Conservation (phyloP, 495 filamentous ascomycete species). For the Xylaria sp. region DNA sequence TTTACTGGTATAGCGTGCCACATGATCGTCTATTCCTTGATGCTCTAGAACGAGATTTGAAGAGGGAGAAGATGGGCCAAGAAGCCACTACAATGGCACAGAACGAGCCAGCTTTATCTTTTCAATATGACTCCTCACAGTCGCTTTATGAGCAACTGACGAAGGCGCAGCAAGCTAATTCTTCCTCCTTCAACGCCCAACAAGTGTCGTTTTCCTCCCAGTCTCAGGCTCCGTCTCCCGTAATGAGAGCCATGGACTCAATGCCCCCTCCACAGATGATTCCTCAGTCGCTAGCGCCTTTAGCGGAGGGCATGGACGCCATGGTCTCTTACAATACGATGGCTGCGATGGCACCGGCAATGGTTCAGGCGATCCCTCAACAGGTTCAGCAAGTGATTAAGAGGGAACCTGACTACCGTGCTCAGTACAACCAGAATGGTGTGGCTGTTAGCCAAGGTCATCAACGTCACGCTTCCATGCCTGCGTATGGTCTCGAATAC, state of each 20-base stretch:
- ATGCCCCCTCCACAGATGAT: slow-evolving; percentile 74
- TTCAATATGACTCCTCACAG: slow-evolving; percentile 98
- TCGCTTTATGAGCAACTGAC: slow-evolving; percentile 99
- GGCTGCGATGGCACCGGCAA: slow-evolving; percentile 58
- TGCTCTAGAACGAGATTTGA: slow-evolving; percentile 94
- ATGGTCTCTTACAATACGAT: slow-evolving; percentile 78
- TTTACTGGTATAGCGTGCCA: slow-evolving; percentile 99
- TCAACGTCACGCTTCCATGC: slow-evolving; percentile 95
- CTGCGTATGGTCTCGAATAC: slow-evolving; percentile 91
- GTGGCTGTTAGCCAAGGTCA: slow-evolving; percentile 81
- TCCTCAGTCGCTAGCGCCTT: slow-evolving; percentile 82
- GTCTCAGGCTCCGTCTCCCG: slow-evolving; percentile 79
- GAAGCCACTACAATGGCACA: slow-evolving; percentile 96
- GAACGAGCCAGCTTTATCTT: slow-evolving; percentile 94
- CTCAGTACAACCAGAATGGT: slow-evolving; percentile 91
- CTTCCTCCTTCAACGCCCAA: slow-evolving; percentile 89
- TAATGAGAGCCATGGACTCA: slow-evolving; percentile 84
- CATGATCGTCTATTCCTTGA: slow-evolving; percentile 98
- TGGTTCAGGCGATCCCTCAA: slow-evolving; percentile 67
- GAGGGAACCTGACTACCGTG: slow-evolving; percentile 78
- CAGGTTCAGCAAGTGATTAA: slow-evolving; percentile 77
- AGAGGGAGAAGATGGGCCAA: slow-evolving; percentile 99
- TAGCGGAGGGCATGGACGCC: slow-evolving; percentile 79
- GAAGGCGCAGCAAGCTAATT: slow-evolving; percentile 98
- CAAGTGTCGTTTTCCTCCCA: slow-evolving; percentile 71